A percentile compares a stretch with the other conserved stretches of the same genome.
Conservation (phyloP, 1,139 yeast species). For the Candida sojae region DNA sequence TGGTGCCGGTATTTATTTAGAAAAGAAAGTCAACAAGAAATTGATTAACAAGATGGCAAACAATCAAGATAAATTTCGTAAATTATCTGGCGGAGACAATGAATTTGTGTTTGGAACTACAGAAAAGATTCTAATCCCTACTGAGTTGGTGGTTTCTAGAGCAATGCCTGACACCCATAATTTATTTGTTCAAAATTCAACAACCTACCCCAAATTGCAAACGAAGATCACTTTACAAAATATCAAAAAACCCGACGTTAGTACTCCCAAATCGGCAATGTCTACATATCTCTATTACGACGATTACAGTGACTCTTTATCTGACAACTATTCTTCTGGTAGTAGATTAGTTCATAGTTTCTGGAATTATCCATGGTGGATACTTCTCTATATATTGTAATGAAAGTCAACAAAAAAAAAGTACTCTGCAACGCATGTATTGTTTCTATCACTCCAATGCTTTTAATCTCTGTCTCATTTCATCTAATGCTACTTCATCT, state of each 20-base stretch:
- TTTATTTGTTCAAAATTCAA: conserved; percentile 10
- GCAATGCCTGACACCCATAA: conserved; percentile 12
- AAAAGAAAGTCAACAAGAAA: conserved; percentile 14
- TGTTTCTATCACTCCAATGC: conserved; percentile 65
- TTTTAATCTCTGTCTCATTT: conserved; percentile 84
- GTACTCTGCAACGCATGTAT: neutral
- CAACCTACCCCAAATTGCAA: conserved; percentile 1
- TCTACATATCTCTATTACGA: neutral
- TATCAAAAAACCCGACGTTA: neutral
- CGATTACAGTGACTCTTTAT: neutral
- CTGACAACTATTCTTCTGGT: neutral
- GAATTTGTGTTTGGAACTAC: neutral
- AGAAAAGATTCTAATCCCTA: conserved; percentile 6
- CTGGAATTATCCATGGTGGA: neutral
- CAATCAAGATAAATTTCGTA: conserved; percentile 6
- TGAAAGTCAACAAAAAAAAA: neutral
- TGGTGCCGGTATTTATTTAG: conserved; percentile 14
- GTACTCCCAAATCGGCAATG: neutral
- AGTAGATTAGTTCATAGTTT: neutral
- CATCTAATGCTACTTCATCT: conserved; percentile 72
- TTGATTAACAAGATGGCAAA: conserved; percentile 10
- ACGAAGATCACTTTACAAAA: neutral
- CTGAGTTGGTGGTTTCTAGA: conserved; percentile 10
- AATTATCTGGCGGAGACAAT: conserved; percentile 2
- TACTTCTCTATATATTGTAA: conserved; percentile 6